phyloP scores from a whole-genome alignment of 805 yeast species.

The Ogataea nakhonphanomensis region DNA sequence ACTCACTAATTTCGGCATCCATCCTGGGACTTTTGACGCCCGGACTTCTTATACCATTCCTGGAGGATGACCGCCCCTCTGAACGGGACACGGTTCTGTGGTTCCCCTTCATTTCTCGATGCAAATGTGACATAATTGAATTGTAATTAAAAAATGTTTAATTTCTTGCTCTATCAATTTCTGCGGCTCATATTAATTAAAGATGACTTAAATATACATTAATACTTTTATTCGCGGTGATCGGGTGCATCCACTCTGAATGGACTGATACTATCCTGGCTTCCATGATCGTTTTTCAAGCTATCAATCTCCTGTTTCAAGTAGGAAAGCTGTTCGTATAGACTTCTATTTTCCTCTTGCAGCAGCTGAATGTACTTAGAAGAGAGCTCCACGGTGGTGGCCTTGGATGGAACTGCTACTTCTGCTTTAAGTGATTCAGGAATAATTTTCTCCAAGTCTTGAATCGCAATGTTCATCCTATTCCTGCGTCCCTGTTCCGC shows the following conservation, averaged over 20 bases:
- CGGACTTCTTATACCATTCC: conserved; percentile 15
- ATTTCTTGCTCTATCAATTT: conserved; percentile 1
- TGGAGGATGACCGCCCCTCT: conserved; percentile 19
- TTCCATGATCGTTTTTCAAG: conserved; percentile 1
- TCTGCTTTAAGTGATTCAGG: conserved; percentile 58
- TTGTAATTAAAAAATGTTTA: neutral
- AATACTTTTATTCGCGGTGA: conserved; percentile 3
- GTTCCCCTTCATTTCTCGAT: conserved; percentile 16
- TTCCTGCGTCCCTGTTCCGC: conserved; percentile 97
- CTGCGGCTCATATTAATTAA: conserved; percentile 3
- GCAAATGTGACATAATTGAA: conserved; percentile 19
- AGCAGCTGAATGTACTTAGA: conserved; percentile 59
- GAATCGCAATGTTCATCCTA: conserved; percentile 83
- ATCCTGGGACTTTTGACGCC: conserved; percentile 10
- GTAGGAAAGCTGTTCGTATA: conserved; percentile 37
- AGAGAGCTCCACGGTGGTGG: conserved; percentile 92
- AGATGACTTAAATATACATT: no score
- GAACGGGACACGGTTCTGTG: neutral
- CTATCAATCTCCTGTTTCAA: conserved; percentile 27
- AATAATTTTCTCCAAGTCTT: conserved; percentile 64
- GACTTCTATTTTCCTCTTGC: conserved; percentile 34
- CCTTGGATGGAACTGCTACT: conserved; percentile 77
- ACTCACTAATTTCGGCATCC: conserved; percentile 17
- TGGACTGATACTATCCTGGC: conserved; percentile 21
- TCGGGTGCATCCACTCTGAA: conserved; percentile 13